Evolutionary conservation across 2,329 filamentous ascomycete genomes (phyloP).

Genomic region (Neurospora sp.): DNA sequence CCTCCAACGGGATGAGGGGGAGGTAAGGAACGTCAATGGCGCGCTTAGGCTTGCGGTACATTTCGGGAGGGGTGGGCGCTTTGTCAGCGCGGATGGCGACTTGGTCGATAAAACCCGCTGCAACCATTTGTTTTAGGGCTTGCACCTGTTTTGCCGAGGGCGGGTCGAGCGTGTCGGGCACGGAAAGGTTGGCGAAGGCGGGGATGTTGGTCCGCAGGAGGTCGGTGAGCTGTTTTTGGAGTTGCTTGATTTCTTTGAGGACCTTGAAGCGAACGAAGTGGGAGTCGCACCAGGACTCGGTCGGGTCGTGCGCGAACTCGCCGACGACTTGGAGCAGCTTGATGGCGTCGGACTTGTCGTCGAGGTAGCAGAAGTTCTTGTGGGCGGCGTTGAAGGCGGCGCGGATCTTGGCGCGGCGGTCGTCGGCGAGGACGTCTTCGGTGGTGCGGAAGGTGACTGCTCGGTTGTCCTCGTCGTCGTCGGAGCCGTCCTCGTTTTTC

Average conservation of each 20-base stretch:
- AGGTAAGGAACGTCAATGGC: conserved; percentile 89
- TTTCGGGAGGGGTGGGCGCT: conserved; percentile 61
- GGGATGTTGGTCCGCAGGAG: conserved; percentile 70
- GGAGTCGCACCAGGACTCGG: conserved; percentile 65
- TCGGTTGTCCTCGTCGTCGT: conserved; percentile 25
- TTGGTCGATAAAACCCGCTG: conserved; percentile 88
- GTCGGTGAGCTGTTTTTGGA: conserved; percentile 73
- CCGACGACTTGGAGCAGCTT: conserved; percentile 85
- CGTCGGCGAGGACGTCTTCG: conserved; percentile 62
- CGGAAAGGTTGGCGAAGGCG: conserved; percentile 47
- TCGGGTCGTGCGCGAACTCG: conserved; percentile 68
- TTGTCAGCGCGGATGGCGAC: conserved; percentile 86
- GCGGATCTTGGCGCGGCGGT: conserved; percentile 54
- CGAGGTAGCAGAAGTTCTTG: conserved; percentile 67
- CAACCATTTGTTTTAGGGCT: conserved; percentile 81
- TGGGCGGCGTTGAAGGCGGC: conserved; percentile 60
- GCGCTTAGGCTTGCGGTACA: conserved; percentile 61
- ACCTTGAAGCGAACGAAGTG: conserved; percentile 85
- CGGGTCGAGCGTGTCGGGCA: conserved; percentile 45
- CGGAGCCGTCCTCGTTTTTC: background rate
- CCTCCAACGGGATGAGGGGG: conserved; percentile 63
- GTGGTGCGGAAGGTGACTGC: conserved; percentile 40
- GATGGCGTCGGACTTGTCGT: conserved; percentile 77
- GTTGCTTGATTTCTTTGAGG: conserved; percentile 74
- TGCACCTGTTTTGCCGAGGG: conserved; percentile 61